A percentile compares a stretch with the other conserved stretches of the same genome.
Conservation (phyloP, 805 yeast genomes). For the Hanseniaspora meyeri region DNA sequence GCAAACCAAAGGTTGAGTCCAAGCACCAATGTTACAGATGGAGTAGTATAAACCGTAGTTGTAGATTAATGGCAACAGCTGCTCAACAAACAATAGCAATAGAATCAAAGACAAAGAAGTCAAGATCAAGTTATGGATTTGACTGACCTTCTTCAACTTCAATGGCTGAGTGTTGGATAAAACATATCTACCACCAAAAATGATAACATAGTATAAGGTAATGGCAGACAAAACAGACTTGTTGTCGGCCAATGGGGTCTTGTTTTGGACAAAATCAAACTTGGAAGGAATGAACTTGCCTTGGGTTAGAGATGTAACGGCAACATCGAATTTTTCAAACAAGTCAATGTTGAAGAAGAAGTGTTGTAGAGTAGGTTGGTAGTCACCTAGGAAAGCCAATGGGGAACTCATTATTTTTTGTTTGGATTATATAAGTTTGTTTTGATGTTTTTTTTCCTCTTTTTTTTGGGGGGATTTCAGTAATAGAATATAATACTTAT, state of each 20-base stretch:
- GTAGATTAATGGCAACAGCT: slow-evolving; percentile 64
- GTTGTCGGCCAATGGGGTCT: slow-evolving; percentile 57
- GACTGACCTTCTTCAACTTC: slow-evolving; percentile 65
- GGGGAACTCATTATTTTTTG: background rate
- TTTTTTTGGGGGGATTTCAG: too few species aligned
- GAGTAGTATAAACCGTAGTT: slow-evolving; percentile 71
- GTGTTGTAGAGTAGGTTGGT: slow-evolving; percentile 25
- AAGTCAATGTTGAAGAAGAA: slow-evolving; percentile 28
- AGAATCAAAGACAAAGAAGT: slow-evolving; percentile 57
- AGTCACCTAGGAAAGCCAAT: slow-evolving; percentile 1
- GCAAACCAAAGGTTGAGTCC: slow-evolving; percentile 72
- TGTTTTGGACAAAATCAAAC: slow-evolving; percentile 53
- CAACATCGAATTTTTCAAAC: slow-evolving; percentile 24
- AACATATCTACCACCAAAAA: slow-evolving; percentile 72
- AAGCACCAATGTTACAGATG: slow-evolving; percentile 64
- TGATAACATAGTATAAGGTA: slow-evolving; percentile 58
- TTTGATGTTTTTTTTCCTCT: too few species aligned
- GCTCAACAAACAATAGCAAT: slow-evolving; percentile 66
- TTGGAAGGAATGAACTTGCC: slow-evolving; percentile 29
- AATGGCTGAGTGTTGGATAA: slow-evolving; percentile 50
- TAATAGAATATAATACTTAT: background rate
- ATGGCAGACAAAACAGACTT: slow-evolving; percentile 48
- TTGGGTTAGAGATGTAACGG: slow-evolving; percentile 18
- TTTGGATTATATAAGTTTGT: background rate
- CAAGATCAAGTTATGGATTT: slow-evolving; percentile 68